phyloP scores from a whole-genome alignment of 2,329 filamentous ascomycete species.

The Apiospora aurea region DNA sequence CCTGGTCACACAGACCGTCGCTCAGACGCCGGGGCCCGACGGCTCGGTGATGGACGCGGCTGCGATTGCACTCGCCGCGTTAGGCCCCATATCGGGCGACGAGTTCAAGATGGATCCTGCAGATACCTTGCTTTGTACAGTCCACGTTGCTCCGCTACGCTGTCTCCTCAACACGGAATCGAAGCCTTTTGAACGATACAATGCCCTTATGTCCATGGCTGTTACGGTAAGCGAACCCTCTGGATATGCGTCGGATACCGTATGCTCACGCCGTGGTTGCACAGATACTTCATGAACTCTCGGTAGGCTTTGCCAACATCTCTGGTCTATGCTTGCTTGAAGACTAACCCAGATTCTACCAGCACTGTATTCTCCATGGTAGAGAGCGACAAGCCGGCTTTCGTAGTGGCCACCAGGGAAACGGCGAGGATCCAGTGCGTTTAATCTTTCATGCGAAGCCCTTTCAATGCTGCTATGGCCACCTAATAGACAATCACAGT shows the following conservation, averaged over 20 bases:
- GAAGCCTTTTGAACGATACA: not conserved
- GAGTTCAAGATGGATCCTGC: not conserved
- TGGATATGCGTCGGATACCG: not conserved
- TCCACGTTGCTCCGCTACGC: not conserved
- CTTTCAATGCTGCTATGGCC: not conserved
- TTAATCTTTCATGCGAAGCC: not conserved
- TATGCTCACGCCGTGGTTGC: not conserved
- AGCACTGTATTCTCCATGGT: not conserved
- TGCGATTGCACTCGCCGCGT: not conserved
- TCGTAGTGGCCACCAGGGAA: accelerated
- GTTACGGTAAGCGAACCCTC: conserved; percentile 22
- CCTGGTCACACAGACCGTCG: not conserved
- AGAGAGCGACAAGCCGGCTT: not conserved
- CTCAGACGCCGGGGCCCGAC: not conserved
- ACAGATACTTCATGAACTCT: conserved; percentile 27
- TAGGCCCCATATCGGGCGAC: too few relatives aligned
- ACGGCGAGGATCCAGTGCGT: not conserved
- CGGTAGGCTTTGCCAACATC: conserved; percentile 20
- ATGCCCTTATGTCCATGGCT: conserved; percentile 7
- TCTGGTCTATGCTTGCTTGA: not conserved
- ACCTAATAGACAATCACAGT: not conserved
- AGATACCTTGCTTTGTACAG: not conserved
- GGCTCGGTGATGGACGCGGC: not conserved
- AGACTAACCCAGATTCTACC: not conserved
- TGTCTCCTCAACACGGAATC: not conserved